Percentiles rank a stretch among this genome's conserved stretches.
phyloP scores from a whole-genome alignment of 1,284 basidiomycete genomes.

The Ganoderma leucocontextum region DNA sequence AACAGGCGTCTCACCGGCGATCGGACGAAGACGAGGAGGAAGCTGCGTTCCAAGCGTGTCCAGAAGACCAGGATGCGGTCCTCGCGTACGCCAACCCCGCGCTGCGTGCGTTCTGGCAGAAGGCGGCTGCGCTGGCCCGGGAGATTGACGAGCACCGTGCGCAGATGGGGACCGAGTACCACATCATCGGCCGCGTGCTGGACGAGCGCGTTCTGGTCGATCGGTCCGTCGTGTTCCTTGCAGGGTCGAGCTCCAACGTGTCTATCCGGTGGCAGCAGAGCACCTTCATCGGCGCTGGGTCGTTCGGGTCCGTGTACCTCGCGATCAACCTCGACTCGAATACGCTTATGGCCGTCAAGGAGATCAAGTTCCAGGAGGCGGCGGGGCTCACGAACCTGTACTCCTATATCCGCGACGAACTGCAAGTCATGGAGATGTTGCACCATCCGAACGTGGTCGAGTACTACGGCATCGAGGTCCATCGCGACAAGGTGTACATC shows the following conservation, averaged over 20 bases:
- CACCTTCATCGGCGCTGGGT: slow-evolving; percentile 96
- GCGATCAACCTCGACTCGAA: slow-evolving; percentile 98
- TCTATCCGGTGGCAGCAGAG: slow-evolving; percentile 99
- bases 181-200: slow-evolving; percentile 87
- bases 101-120: slow-evolving; percentile 79
- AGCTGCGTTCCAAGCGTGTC: slow-evolving; percentile 46
- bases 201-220: slow-evolving; percentile 94
- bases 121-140: slow-evolving; percentile 55
- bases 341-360: slow-evolving; percentile 99
- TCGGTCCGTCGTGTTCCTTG: slow-evolving; percentile 89
- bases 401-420: slow-evolving; percentile 96
- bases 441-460: slow-evolving; percentile 99
- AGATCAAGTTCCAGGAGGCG: slow-evolving; percentile 97
- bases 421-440: slow-evolving; percentile 98
- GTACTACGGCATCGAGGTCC: slow-evolving; percentile 99
- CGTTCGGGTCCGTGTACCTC: slow-evolving; percentile 97
- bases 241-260: slow-evolving; percentile 93
- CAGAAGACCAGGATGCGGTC: slow-evolving; percentile 46
- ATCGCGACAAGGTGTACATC: slow-evolving; percentile 98
- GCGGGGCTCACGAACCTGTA: slow-evolving; percentile 85
- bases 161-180: slow-evolving; percentile 71
- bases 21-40: slow-evolving; percentile 57
- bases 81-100: slow-evolving; percentile 65
- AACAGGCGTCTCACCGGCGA: slow-evolving; percentile 57
- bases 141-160: slow-evolving; percentile 65